Evolutionary conservation across 192 early-diverging fungal genomes (phyloP).

Genomic region (Podochytrium sp.): DNA sequence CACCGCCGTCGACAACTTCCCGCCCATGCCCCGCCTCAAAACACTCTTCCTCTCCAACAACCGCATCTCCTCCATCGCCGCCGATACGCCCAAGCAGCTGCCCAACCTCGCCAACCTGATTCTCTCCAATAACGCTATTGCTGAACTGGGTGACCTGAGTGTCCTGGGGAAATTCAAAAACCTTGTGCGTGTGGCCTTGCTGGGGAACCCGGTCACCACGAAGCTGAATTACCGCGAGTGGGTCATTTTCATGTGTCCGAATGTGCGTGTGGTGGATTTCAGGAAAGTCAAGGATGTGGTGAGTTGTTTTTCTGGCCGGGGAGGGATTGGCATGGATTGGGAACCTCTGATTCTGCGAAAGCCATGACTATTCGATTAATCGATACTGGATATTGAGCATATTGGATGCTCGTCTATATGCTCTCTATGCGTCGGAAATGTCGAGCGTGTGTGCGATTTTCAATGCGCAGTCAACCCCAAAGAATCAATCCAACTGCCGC

Average conservation of each 20-base stretch:
- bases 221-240: constrained; percentile 79
- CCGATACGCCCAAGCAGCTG: constrained; percentile 62
- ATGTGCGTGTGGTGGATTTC: constrained; percentile 86
- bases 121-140: constrained; percentile 84
- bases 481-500: too few species aligned
- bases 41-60: constrained; percentile 85
- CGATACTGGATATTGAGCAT: too few species aligned
- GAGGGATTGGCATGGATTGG: constrained; percentile 28
- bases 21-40: constrained; percentile 74
- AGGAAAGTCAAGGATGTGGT: constrained; percentile 73
- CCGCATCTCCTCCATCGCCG: constrained; percentile 82
- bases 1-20: constrained; percentile 85
- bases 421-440: too few species aligned
- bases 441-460: neutral
- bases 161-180: constrained; percentile 55
- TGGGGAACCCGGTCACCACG: constrained; percentile 86
- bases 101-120: constrained; percentile 82
- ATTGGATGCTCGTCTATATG: too few species aligned
- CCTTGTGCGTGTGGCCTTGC: constrained; percentile 69
- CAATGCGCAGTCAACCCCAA: neutral
- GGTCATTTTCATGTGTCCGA: constrained; percentile 79
- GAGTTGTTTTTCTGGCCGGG: constrained; percentile 12
- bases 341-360: too few species aligned
- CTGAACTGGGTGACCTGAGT: constrained; percentile 85
- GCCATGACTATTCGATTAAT: too few species aligned